Conservation (phyloP, 2,329 filamentous ascomycete species). For the Byssothecium circinans region DNA sequence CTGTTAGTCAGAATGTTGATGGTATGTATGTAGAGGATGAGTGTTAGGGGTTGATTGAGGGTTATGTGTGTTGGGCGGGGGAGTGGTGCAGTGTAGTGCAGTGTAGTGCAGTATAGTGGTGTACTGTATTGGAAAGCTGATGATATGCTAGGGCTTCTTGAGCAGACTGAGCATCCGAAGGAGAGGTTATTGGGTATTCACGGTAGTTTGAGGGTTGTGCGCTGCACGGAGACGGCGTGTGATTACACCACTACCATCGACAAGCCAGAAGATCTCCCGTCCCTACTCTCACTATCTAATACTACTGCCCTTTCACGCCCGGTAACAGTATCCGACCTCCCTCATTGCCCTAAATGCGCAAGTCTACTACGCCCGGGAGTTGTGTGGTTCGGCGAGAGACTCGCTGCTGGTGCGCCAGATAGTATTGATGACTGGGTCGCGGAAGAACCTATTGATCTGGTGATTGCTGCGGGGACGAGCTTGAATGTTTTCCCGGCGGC, state of each 20-base stretch:
- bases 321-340: constrained; percentile 10
- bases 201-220: constrained; percentile 8
- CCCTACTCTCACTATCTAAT: constrained; percentile 5
- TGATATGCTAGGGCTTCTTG: constrained; percentile 10
- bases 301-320: not conserved
- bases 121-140: constrained; percentile 3
- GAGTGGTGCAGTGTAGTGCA: too few species aligned
- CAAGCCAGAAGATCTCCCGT: constrained; percentile 10
- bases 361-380: constrained; percentile 14
- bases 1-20: constrained; percentile 17
- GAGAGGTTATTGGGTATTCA: constrained; percentile 10
- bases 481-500: constrained; percentile 15
- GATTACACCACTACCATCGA: constrained; percentile 9
- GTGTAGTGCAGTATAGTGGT: too few species aligned
- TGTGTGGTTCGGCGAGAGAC: constrained; percentile 18
- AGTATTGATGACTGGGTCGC: constrained; percentile 11
- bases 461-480: constrained; percentile 15
- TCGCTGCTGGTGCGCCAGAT: constrained; percentile 11
- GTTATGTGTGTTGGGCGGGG: too few species aligned
- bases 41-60: too few species aligned
- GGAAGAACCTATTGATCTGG: constrained; percentile 8
- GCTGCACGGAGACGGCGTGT: constrained; percentile 12
- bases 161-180: constrained; percentile 12
- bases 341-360: constrained; percentile 12
- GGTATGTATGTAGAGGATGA: constrained; percentile 6